Percentiles rank a stretch among this genome's conserved stretches.
Evolutionary conservation across 495 filamentous ascomycete species (phyloP).

Genomic region (Penicillium goetzii): DNA sequence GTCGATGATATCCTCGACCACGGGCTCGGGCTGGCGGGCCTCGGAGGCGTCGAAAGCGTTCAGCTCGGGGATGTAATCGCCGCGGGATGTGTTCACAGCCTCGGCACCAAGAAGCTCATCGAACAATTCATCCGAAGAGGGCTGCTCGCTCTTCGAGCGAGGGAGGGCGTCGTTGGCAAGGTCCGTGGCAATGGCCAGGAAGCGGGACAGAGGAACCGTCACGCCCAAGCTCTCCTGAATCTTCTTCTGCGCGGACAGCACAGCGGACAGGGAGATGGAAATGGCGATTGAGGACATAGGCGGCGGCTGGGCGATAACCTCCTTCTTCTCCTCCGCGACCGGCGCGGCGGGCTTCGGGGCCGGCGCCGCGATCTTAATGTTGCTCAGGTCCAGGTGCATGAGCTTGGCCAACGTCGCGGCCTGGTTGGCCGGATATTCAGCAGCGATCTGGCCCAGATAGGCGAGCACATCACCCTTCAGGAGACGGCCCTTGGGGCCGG

Average conservation of each 20-base stretch:
- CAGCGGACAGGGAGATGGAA: slow-evolving; percentile 75
- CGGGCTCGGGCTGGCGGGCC: slow-evolving; percentile 33
- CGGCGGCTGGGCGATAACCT: slow-evolving; percentile 39
- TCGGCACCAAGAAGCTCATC: slow-evolving; percentile 81
- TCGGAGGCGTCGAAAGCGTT: slow-evolving; percentile 55
- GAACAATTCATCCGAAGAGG: slow-evolving; percentile 81
- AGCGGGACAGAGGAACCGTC: slow-evolving; percentile 81
- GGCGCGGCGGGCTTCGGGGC: slow-evolving; percentile 52
- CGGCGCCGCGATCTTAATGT: slow-evolving; percentile 83
- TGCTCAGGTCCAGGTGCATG: slow-evolving; percentile 85
- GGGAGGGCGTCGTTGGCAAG: slow-evolving; percentile 87
- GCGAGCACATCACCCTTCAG: slow-evolving; percentile 96
- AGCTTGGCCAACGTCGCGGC: slow-evolving; percentile 72
- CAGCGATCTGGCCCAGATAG: slow-evolving; percentile 76
- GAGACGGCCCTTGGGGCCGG: slow-evolving; percentile 85
- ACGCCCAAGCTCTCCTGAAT: slow-evolving; percentile 75
- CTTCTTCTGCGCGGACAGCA: slow-evolving; percentile 77
- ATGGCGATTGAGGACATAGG: slow-evolving; percentile 55
- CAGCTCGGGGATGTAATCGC: slow-evolving; percentile 74
- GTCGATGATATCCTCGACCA: slow-evolving; percentile 71
- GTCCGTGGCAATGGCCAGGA: slow-evolving; percentile 80
- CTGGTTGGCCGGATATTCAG: slow-evolving; percentile 69
- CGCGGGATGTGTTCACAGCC: slow-evolving; percentile 55
- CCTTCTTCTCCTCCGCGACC: slow-evolving; percentile 41
- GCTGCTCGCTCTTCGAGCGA: slow-evolving; percentile 57